Conservation (phyloP, 805 yeast species). For the Candida piceae region DNA sequence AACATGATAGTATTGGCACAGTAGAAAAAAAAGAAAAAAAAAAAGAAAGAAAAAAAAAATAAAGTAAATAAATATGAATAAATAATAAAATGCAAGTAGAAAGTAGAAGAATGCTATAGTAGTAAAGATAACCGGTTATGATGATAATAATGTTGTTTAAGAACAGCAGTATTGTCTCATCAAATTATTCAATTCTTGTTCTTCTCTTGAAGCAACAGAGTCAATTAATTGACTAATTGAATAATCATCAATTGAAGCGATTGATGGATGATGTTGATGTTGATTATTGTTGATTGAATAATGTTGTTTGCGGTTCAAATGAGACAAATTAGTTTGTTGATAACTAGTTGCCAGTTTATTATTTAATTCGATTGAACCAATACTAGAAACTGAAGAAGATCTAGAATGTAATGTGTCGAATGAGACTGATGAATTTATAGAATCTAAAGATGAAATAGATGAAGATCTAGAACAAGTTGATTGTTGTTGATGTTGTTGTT, state of each 20-base stretch:
- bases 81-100: background rate
- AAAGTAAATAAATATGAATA: background rate
- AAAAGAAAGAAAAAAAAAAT: background rate
- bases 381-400: conserved; percentile 28
- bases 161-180: conserved; percentile 31
- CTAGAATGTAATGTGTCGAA: conserved; percentile 23
- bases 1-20: too few relatives aligned
- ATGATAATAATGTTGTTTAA: background rate
- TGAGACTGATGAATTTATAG: conserved; percentile 8
- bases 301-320: conserved; percentile 3
- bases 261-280: conserved; percentile 1
- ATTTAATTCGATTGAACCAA: conserved; percentile 9
- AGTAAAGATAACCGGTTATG: background rate
- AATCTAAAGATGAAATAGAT: conserved; percentile 14
- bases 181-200: conserved; percentile 28
- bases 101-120: background rate
- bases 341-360: conserved; percentile 5
- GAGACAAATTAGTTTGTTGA: conserved; percentile 6
- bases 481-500: background rate
- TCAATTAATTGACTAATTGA: conserved; percentile 26
- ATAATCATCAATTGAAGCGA: conserved; percentile 14
- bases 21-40: background rate
- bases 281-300: conserved; percentile 1
- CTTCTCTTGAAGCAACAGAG: conserved; percentile 30
- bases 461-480: conserved; percentile 14